A percentile compares a stretch with the other conserved stretches of the same genome.
Conservation (phyloP, 768 basidiomycete species). For the Suillus sp. region DNA sequence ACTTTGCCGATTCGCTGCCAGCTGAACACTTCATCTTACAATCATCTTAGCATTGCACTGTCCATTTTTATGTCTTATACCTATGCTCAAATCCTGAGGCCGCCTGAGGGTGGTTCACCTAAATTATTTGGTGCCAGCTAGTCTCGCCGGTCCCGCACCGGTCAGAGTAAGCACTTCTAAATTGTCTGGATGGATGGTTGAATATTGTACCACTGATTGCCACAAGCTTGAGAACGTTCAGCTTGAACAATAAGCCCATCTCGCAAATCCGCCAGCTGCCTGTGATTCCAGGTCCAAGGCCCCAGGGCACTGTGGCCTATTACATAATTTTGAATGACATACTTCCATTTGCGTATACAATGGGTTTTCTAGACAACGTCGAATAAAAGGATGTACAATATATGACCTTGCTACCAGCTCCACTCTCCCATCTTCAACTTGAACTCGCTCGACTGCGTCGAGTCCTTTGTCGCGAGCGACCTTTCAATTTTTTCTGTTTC, state of each 20-base stretch:
- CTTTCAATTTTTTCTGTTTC: neutral
- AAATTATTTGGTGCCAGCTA: neutral
- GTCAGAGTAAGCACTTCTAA: neutral
- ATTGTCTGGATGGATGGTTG: neutral
- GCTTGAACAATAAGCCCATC: neutral
- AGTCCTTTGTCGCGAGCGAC: constrained; percentile 12
- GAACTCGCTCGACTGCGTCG: constrained; percentile 10
- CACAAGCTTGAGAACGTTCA: neutral
- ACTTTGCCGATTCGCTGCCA: neutral
- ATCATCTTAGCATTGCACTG: no score
- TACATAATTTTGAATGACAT: neutral
- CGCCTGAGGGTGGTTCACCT: neutral
- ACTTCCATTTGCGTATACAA: constrained; percentile 9
- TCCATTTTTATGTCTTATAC: neutral
- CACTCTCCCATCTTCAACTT: neutral
- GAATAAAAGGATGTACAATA: constrained; percentile 1
- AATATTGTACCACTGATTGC: neutral
- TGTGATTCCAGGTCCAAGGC: neutral
- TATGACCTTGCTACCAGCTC: neutral
- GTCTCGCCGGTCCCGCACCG: neutral
- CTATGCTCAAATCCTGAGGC: neutral
- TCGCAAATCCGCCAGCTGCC: neutral
- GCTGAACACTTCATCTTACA: neutral
- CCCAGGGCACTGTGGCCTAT: neutral
- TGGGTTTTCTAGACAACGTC: neutral